Conservation (phyloP, 257 asterid genomes). For the Solanum pinnatisectum region DNA sequence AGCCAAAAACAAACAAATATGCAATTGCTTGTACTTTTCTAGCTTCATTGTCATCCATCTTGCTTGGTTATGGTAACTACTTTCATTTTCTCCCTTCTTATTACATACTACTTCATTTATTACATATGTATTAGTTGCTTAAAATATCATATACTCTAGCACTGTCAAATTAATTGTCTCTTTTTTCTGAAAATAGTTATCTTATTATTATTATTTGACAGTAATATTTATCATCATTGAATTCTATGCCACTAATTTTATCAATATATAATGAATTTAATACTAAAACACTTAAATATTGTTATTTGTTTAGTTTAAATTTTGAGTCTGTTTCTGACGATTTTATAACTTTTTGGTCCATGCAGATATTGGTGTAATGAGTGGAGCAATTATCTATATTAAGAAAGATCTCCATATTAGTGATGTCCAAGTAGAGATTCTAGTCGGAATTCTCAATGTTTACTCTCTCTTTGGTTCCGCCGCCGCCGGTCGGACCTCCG, state of each 20-base stretch:
- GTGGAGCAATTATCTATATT: conserved; percentile 78
- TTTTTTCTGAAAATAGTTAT: too few species aligned
- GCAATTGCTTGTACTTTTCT: conserved; percentile 55
- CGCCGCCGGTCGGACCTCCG: conserved; percentile 86
- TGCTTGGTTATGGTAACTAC: conserved; percentile 54
- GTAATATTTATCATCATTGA: too few species aligned
- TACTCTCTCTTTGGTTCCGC: conserved; percentile 74
- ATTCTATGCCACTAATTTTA: too few species aligned
- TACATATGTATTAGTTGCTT: not conserved
- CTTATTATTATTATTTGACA: not conserved
- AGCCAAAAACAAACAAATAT: conserved; percentile 44
- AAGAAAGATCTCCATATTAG: conserved; percentile 19
- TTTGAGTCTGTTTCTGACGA: not conserved
- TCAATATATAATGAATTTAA: too few species aligned
- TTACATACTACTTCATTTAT: not conserved
- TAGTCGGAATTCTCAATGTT: conserved; percentile 60
- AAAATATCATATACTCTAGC: not conserved
- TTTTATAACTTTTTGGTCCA: not conserved
- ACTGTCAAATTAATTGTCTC: too few species aligned
- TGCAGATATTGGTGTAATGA: conserved; percentile 95
- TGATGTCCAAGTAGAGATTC: conserved; percentile 37
- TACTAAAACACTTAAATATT: too few species aligned
- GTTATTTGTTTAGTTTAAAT: not conserved
- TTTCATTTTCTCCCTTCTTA: not conserved
- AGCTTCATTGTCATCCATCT: conserved; percentile 66